Evolutionary conservation across 1,284 basidiomycete genomes (phyloP).

Genomic region (Cryptococcus sp.): DNA sequence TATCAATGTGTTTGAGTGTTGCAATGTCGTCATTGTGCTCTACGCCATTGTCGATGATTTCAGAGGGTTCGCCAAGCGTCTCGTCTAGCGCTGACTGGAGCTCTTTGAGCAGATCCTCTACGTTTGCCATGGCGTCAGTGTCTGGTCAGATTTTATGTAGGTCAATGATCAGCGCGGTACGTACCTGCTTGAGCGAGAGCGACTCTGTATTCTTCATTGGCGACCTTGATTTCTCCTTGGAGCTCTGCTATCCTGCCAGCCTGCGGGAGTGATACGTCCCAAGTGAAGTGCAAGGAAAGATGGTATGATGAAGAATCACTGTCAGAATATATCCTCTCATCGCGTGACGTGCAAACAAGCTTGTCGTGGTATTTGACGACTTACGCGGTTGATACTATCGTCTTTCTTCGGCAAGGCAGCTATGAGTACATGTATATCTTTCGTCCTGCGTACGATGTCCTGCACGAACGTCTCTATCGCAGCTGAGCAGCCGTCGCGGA

Average conservation of each 20-base stretch:
- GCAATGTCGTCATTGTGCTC: too few relatives aligned
- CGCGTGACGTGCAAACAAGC: background rate
- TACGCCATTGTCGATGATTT: too few relatives aligned
- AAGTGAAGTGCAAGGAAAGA: too few relatives aligned
- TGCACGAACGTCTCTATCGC: slow-evolving; percentile 47
- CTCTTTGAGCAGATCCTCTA: slow-evolving; percentile 43
- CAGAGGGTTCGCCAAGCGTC: slow-evolving; percentile 24
- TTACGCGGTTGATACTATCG: slow-evolving; percentile 36
- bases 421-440: slow-evolving; percentile 49
- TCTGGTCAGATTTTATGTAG: background rate
- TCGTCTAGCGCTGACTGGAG: slow-evolving; percentile 37
- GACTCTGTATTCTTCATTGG: slow-evolving; percentile 47
- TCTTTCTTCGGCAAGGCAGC: slow-evolving; percentile 45
- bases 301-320: too few relatives aligned
- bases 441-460: slow-evolving; percentile 47
- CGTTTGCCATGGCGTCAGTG: background rate
- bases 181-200: slow-evolving; percentile 44
- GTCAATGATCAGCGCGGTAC: slow-evolving; percentile 5
- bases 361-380: slow-evolving; percentile 7
- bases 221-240: slow-evolving; percentile 43
- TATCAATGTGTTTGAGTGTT: too few relatives aligned
- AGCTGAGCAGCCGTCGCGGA: slow-evolving; percentile 23
- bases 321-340: background rate
- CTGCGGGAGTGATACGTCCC: too few relatives aligned
- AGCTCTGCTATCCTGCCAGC: slow-evolving; percentile 36